Evolutionary conservation across 768 basidiomycete species (phyloP), one percentile per base, ranked within the genome.

Genomic region (Amanita jacksonii): DNA sequence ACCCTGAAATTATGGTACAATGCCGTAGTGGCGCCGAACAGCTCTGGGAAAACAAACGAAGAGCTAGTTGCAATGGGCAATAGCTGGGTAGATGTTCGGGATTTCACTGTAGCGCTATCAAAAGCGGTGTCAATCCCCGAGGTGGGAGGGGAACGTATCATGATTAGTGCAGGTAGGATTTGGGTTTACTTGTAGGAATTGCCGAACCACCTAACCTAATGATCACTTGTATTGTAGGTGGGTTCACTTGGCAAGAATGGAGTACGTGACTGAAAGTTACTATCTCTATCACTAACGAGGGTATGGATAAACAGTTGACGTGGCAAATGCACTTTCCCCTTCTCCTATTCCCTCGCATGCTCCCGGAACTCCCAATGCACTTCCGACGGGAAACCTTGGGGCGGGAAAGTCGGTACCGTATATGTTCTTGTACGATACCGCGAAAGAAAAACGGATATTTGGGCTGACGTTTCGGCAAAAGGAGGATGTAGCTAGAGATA

Each of bases 31-130:
- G 43, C 41, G 4, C 51, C 48, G 13, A 6, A 40, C 5, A 28
- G 3, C 18, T 13, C 30, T 5, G 53, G 43, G 4, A 53, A 56
- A 19, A 37, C 56, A 0, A 46, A 54, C 2, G 56, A 62, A 6
- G 41, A 40, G 0, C 44, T 63, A 0, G 41, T 40, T 0, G 45
- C 40, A 2, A 45, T 53, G n/a, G 58, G 57, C 5, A 53, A 54
- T 8, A 47, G 53, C 20, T 76, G 69, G 66, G 55, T 74, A 16
- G 74, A 79, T 40, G 76, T 78, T 3, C 69, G 76, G 5, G 77
- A 80, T 53, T 53, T 76, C 22, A 65, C 67, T 1, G 56, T 62
- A 3, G 77, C 77, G 3, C 55, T 85, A n/a, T 65, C 67, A 41
- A 70, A 66, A 38, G 62, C 68, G 23, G 67, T 63, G 2, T 80